phyloP scores from a whole-genome alignment of 306 rosid species.

The Ziziphus jujuba region DNA sequence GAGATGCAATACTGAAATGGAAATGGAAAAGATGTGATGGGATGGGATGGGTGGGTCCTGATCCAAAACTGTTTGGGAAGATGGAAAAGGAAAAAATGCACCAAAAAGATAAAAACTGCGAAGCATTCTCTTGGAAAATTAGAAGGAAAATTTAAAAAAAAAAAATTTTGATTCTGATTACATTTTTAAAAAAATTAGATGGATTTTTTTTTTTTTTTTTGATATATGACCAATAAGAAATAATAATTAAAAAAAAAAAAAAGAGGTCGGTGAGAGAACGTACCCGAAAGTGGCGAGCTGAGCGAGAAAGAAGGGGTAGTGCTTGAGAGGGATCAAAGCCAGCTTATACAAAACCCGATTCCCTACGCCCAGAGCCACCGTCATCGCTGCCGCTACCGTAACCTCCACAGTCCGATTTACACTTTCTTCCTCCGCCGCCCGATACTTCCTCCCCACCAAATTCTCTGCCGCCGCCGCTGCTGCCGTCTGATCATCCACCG shows the following conservation, averaged over 20 bases:
- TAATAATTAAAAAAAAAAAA: not conserved
- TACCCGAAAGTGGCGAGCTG: slow-evolving; percentile 97
- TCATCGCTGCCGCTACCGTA: slow-evolving; percentile 50
- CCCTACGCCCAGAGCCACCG: slow-evolving; percentile 83
- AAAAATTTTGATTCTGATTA: no score
- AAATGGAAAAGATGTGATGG: no score
- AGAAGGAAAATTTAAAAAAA: no score
- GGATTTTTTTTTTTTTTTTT: not conserved
- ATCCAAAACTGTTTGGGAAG: no score
- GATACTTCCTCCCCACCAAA: slow-evolving; percentile 18
- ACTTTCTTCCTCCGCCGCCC: slow-evolving; percentile 18
- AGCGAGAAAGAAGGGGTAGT: slow-evolving; percentile 88
- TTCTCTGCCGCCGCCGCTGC: slow-evolving; percentile 30
- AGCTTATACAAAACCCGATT: slow-evolving; percentile 82
- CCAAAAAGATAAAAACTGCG: no score
- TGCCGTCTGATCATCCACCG: slow-evolving; percentile 44
- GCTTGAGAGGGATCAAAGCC: slow-evolving; percentile 87
- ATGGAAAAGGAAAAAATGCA: no score
- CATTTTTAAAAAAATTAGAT: no score
- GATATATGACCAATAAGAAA: not conserved
- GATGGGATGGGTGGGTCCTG: no score
- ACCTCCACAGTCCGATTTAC: slow-evolving; percentile 52
- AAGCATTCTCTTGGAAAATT: no score
- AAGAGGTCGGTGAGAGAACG: not conserved
- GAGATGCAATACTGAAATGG: no score